Base-by-base conservation (phyloP, 2,329 filamentous ascomycete genomes). In the Neoarthrinium moseri region DNA sequence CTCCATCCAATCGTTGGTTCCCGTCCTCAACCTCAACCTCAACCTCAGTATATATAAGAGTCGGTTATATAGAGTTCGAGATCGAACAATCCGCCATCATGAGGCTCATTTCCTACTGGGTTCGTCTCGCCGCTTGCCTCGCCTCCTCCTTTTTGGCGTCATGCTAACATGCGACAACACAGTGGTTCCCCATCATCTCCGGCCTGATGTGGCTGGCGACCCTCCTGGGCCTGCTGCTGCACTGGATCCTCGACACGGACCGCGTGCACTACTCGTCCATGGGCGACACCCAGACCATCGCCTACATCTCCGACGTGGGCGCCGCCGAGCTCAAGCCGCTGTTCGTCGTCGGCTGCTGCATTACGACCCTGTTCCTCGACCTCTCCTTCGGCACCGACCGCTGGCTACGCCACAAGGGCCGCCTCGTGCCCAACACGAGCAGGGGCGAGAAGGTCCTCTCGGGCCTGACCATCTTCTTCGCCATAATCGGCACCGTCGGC, bases 291-390 rank as follows among this genome's bases (percentile, higher is more conserved):
- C 84, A 88, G 60, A 64, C 55, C 21, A 84, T 92, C 34, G 82
- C 88, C 51, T 91, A 85, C 70, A 89, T 89, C 59, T 86, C 81
- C 54, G 81, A 87, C 66, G 72, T 86, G 11, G 83, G 81, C 51
- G 80, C 80, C 18, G 61, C 63, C 29, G 66, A 73, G 22, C 75
- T 91, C 15, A 87, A 91, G 62, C 88, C 89, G 3, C 75, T 92
- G 51, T 94, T 94, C 72, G 84, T 94, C 58, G 74, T 83, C 26
- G 86, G 88, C 56, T 84, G 79, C 58, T 71, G 75, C 44, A 69
- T 89, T 27, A 91, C 87, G 5, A 87, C 89, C 18, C 73, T 95
- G 39, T 84, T 88, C 51, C 85, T 99, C 59, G 87, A 95, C 68
- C 68, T 89, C 7, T 82, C 86, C 21, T 94, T 99, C 62, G 66